phyloP scores from a whole-genome alignment of 257 asterid genomes.

The Solanum habrochaites region DNA sequence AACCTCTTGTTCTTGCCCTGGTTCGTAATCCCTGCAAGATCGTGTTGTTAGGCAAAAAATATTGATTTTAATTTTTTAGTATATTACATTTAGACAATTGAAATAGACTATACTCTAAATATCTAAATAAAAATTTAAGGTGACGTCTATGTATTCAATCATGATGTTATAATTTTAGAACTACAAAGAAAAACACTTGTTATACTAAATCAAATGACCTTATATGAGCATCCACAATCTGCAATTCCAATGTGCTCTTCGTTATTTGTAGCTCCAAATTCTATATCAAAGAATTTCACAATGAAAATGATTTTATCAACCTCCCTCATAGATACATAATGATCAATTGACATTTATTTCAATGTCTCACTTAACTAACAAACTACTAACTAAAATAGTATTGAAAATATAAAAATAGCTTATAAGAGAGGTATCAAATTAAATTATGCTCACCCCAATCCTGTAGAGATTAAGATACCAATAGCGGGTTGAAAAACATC shows the following conservation, averaged over 20 bases:
- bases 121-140: neutral
- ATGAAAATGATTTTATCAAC: neutral
- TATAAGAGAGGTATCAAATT: neutral
- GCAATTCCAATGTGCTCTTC: constrained; percentile 25
- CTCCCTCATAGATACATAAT: neutral
- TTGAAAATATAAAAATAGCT: neutral
- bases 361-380: neutral
- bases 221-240: constrained; percentile 32
- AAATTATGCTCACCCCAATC: neutral
- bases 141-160: neutral
- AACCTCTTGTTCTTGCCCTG: constrained; percentile 21
- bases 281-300: constrained; percentile 10
- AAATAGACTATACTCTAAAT: neutral
- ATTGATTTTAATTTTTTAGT: neutral
- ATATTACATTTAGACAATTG: neutral
- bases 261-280: constrained; percentile 42
- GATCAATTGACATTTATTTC: neutral
- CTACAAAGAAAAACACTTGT: neutral
- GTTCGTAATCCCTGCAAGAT: constrained; percentile 35
- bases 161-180: neutral
- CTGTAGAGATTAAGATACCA: neutral
- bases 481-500: neutral
- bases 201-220: constrained; percentile 17
- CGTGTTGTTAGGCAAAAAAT: neutral
- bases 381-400: neutral